phyloP scores from a whole-genome alignment of 2,329 filamentous ascomycete genomes.

The Colletotrichum shisoi region DNA sequence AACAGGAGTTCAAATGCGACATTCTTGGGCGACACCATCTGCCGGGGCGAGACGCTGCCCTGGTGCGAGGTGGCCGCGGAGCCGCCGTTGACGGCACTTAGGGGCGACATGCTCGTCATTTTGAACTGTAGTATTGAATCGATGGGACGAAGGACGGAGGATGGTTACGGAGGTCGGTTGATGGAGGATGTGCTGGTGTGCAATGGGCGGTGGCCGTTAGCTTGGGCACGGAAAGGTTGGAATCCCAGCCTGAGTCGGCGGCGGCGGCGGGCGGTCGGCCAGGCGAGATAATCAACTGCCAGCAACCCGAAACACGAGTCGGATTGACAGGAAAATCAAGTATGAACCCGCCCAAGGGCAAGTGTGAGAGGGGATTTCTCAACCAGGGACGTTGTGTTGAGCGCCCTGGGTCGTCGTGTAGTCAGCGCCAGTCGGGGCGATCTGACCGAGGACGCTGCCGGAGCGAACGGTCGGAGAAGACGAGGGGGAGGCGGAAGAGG shows the following conservation, averaged over 20 bases:
- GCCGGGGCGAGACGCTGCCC: slow-evolving; percentile 58
- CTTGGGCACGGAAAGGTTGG: slow-evolving; percentile 27
- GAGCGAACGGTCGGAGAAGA: slow-evolving; percentile 37
- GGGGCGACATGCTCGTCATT: slow-evolving; percentile 60
- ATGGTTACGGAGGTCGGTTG: slow-evolving; percentile 40
- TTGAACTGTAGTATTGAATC: slow-evolving; percentile 42
- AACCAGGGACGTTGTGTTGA: slow-evolving; percentile 6
- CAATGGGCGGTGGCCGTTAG: slow-evolving; percentile 34
- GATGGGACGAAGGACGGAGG: slow-evolving; percentile 42
- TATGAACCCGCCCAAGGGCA: slow-evolving; percentile 1
- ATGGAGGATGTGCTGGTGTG: slow-evolving; percentile 39
- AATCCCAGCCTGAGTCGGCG: slow-evolving; percentile 26
- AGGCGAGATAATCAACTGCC: slow-evolving; percentile 43
- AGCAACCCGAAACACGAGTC: slow-evolving; percentile 33
- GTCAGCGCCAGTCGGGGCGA: slow-evolving; percentile 38
- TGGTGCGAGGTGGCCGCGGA: slow-evolving; percentile 52
- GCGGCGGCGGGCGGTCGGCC: slow-evolving; percentile 19
- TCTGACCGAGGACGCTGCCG: slow-evolving; percentile 39
- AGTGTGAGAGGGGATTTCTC: no score
- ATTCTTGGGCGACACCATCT: slow-evolving; percentile 68
- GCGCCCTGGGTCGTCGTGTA: slow-evolving; percentile 28
- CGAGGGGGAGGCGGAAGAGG: slow-evolving; percentile 7
- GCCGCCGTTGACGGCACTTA: slow-evolving; percentile 47
- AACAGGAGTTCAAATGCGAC: slow-evolving; percentile 82
- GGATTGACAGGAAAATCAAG: background rate